Conservation (phyloP, 2,329 filamentous ascomycete species). For the Elsinoe ampelina region DNA sequence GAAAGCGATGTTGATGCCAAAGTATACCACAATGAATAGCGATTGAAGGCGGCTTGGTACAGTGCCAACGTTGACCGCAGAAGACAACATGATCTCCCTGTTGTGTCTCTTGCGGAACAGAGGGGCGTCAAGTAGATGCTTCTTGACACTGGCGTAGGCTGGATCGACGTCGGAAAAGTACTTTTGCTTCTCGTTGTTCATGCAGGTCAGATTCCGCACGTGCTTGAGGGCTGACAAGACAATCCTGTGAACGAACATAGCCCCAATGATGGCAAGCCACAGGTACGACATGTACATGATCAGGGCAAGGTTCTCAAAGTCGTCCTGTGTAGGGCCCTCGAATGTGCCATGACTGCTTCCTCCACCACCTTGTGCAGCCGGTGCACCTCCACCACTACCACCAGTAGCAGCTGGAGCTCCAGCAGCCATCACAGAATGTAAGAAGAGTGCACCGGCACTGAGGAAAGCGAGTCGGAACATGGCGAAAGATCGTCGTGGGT, state of each 20-base stretch:
- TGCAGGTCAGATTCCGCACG: constrained; percentile 62
- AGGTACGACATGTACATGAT: constrained; percentile 32
- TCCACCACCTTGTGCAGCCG: constrained; percentile 5
- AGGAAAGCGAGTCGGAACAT: constrained; percentile 6
- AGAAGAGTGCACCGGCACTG: constrained; percentile 2
- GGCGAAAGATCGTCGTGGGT: neutral
- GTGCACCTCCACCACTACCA: neutral
- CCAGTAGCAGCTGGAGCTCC: neutral
- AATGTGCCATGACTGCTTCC: constrained; percentile 10
- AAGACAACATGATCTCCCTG: constrained; percentile 42
- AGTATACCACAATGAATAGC: constrained; percentile 37
- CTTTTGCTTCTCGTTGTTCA: constrained; percentile 60
- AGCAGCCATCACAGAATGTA: neutral
- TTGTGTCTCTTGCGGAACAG: constrained; percentile 41
- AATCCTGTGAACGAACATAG: constrained; percentile 59
- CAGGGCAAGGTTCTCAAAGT: constrained; percentile 25
- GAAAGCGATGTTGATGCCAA: constrained; percentile 46
- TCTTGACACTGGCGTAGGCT: constrained; percentile 36
- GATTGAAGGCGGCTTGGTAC: constrained; percentile 41
- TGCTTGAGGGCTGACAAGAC: constrained; percentile 54
- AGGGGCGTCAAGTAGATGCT: constrained; percentile 38
- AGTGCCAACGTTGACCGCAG: constrained; percentile 41
- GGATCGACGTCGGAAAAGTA: constrained; percentile 63
- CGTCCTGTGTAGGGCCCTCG: constrained; percentile 9
- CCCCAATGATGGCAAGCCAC: constrained; percentile 53